Evolutionary conservation across 2,329 filamentous ascomycete genomes (phyloP).

Genomic region (Golovinomyces cichoracearum): DNA sequence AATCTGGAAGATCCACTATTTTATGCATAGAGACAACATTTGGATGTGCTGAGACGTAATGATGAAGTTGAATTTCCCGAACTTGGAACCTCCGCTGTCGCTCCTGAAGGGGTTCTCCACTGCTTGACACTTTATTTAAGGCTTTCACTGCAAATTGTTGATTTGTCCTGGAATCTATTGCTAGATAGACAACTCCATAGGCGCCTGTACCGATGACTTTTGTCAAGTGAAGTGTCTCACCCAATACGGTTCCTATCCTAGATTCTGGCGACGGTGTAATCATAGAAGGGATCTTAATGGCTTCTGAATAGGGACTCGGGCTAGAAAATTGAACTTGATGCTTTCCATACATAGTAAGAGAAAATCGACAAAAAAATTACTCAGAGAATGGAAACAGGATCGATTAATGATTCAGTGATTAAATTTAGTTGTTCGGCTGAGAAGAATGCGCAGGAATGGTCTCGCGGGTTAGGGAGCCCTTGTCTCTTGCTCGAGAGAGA

Average conservation of each 20-base stretch:
- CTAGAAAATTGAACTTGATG: too few relatives aligned
- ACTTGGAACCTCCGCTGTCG: conserved; percentile 77
- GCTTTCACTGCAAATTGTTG: conserved; percentile 87
- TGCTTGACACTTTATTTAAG: conserved; percentile 63
- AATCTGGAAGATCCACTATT: conserved; percentile 76
- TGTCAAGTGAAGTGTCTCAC: conserved; percentile 42
- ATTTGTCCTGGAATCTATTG: conserved; percentile 45
- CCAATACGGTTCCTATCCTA: conserved; percentile 59
- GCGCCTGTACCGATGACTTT: conserved; percentile 76
- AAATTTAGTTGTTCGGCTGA: too few relatives aligned
- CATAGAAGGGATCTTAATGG: too few relatives aligned
- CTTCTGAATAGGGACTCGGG: too few relatives aligned
- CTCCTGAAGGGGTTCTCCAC: conserved; percentile 46
- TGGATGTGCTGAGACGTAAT: conserved; percentile 62
- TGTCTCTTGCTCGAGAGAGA: too few relatives aligned
- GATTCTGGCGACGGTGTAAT: conserved; percentile 39
- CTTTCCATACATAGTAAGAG: too few relatives aligned
- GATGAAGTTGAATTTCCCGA: conserved; percentile 76
- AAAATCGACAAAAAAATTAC: too few relatives aligned
- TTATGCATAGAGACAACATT: conserved; percentile 86
- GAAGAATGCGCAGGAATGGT: too few relatives aligned
- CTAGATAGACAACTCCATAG: conserved; percentile 87
- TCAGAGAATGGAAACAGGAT: too few relatives aligned
- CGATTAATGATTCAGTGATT: too few relatives aligned
- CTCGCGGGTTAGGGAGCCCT: too few relatives aligned